phyloP scores from a whole-genome alignment of 768 basidiomycete species.

The Rubroboletus pulcherrimus region DNA sequence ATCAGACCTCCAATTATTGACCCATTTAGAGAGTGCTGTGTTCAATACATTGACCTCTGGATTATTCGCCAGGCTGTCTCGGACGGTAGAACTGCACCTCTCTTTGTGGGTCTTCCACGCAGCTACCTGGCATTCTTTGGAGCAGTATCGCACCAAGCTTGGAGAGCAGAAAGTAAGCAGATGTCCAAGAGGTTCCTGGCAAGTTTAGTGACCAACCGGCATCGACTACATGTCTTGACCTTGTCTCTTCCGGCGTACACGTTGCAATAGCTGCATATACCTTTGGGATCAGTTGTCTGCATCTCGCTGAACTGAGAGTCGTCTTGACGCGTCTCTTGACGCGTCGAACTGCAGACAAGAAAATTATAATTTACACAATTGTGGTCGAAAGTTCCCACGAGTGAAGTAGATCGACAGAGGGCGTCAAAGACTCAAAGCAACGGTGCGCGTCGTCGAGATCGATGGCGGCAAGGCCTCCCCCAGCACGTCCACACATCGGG shows the following conservation, averaged over 20 bases:
- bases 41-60: conserved; percentile 16
- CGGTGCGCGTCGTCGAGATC: conserved; percentile 21
- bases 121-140: conserved; percentile 26
- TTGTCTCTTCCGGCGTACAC: conserved; percentile 22
- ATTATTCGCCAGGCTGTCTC: conserved; percentile 12
- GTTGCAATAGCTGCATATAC: conserved; percentile 24
- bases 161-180: background rate
- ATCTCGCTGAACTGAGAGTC: background rate
- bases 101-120: conserved; percentile 30
- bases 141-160: conserved; percentile 31
- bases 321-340: background rate
- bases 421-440: background rate
- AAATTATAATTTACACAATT: background rate
- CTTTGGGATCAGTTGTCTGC: conserved; percentile 18
- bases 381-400: conserved; percentile 7
- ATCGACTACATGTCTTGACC: conserved; percentile 23
- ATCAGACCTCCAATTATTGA: conserved; percentile 22
- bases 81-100: conserved; percentile 11
- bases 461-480: conserved; percentile 61
- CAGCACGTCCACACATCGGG: conserved; percentile 70
- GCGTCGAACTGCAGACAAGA: background rate
- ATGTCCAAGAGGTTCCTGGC: background rate
- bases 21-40: conserved; percentile 23
- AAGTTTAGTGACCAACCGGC: conserved; percentile 15
- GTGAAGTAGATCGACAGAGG: background rate